These are phyloP conservation scores for Physcomitrium patens DNA, from an alignment of 225 moss, liverwort and hornwort genomes.

Conservation along the genomic window DNA sequence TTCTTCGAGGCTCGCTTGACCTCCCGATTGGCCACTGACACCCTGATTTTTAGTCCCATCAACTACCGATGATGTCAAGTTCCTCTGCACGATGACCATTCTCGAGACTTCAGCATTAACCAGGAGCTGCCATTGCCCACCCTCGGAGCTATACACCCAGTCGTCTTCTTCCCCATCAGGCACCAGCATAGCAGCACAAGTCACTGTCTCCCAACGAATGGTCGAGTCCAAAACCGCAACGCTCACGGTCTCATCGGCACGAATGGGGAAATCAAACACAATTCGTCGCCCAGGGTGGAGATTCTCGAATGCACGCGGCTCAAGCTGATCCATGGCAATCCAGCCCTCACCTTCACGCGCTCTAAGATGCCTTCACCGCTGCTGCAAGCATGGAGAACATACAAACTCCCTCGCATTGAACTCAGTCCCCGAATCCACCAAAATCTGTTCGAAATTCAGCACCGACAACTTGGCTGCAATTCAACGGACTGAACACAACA, in stretches of 20 bases:
- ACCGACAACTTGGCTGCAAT: too few relatives aligned
- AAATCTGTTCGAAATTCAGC: too few relatives aligned
- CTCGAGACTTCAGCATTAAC: slow-evolving; percentile 69
- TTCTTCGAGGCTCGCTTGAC: neutral
- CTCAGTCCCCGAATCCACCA: too few relatives aligned
- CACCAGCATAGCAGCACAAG: slow-evolving; percentile 86
- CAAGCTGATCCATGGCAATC: slow-evolving; percentile 32
- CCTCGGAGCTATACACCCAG: slow-evolving; percentile 84
- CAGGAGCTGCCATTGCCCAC: slow-evolving; percentile 97
- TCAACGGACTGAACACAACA: too few relatives aligned
- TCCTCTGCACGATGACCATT: slow-evolving; percentile 60
- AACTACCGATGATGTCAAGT: neutral
- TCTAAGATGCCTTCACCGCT: neutral
- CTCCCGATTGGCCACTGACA: neutral
- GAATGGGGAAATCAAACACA: slow-evolving; percentile 41
- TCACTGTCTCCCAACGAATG: slow-evolving; percentile 21
- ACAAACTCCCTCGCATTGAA: too few relatives aligned
- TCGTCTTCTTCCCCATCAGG: slow-evolving; percentile 56
- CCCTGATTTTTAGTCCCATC: neutral
- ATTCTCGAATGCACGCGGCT: slow-evolving; percentile 37
- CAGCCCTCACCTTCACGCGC: neutral
- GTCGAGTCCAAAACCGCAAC: slow-evolving; percentile 69
- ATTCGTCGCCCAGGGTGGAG: slow-evolving; percentile 50
- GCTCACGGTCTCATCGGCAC: slow-evolving; percentile 28
- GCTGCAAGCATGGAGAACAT: too few relatives aligned